A percentile compares a stretch with the other conserved stretches of the same genome.
Evolutionary conservation across 768 basidiomycete genomes (phyloP).

Genomic region (Psilocybe azurescens): DNA sequence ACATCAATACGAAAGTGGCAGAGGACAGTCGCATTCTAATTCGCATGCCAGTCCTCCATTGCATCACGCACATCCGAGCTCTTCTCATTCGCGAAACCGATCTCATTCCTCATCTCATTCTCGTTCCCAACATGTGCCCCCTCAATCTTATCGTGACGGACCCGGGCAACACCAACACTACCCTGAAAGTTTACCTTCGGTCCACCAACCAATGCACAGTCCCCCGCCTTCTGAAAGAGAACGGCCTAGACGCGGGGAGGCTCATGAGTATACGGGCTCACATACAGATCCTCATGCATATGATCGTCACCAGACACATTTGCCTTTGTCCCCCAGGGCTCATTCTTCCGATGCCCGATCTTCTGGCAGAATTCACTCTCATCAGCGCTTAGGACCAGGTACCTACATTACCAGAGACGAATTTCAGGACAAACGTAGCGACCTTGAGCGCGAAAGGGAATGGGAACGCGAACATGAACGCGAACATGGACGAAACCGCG

Average conservation of each 20-base stretch:
- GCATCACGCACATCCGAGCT: slow-evolving; percentile 46
- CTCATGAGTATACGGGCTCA: slow-evolving; percentile 17
- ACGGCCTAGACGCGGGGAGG: slow-evolving; percentile 54
- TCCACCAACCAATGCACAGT: slow-evolving; percentile 54
- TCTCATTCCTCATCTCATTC: slow-evolving; percentile 59
- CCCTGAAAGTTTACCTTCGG: slow-evolving; percentile 48
- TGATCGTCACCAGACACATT: slow-evolving; percentile 34
- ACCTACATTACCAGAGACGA: slow-evolving; percentile 61
- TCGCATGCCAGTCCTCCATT: slow-evolving; percentile 46
- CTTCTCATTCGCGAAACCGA: slow-evolving; percentile 50
- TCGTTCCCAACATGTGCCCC: slow-evolving; percentile 46
- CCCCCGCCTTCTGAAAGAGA: slow-evolving; percentile 54
- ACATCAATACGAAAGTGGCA: slow-evolving; percentile 28
- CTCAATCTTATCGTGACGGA: slow-evolving; percentile 39
- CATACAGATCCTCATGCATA: slow-evolving; percentile 35
- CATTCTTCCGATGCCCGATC: slow-evolving; percentile 32
- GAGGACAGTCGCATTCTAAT: slow-evolving; percentile 29
- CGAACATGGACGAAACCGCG: slow-evolving; percentile 32
- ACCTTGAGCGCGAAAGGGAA: slow-evolving; percentile 41
- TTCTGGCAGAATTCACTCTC: slow-evolving; percentile 56
- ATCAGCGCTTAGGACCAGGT: slow-evolving; percentile 71
- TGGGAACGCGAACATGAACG: slow-evolving; percentile 42
- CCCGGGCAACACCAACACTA: slow-evolving; percentile 50
- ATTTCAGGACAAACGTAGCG: slow-evolving; percentile 52
- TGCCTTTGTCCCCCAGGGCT: slow-evolving; percentile 40